Percentiles rank a stretch among this genome's conserved stretches.
phyloP scores from a whole-genome alignment of 2,329 filamentous ascomycete species.

The Aulographum hederae region DNA sequence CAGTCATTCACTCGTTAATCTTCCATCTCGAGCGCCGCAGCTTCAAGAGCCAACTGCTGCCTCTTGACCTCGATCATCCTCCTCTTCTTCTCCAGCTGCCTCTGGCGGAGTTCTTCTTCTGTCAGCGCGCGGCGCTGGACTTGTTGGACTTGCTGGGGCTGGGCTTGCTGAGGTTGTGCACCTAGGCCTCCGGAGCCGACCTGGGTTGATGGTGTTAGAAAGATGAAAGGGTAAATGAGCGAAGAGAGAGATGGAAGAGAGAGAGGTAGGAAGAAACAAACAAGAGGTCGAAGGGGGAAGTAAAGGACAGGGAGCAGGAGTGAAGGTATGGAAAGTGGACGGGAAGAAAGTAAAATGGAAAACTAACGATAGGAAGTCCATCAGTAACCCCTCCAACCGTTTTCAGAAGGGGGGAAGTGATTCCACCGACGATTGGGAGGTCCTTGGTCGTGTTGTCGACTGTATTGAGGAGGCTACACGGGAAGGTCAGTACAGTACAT shows the following conservation, averaged over 20 bases:
- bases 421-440: conserved; percentile 7
- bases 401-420: conserved; percentile 7
- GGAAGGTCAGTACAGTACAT: too few relatives aligned
- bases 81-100: conserved; percentile 7
- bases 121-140: conserved; percentile 1
- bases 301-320: too few relatives aligned
- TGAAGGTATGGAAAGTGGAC: background rate
- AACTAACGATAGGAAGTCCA: conserved; percentile 7
- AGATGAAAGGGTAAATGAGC: too few relatives aligned
- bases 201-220: too few relatives aligned
- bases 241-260: too few relatives aligned
- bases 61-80: conserved; percentile 5
- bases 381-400: conserved; percentile 7
- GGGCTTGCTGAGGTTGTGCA: conserved; percentile 1
- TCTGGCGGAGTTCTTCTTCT: conserved; percentile 4
- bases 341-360: background rate
- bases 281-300: too few relatives aligned
- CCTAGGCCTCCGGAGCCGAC: conserved; percentile 6
- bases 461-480: conserved; percentile 6
- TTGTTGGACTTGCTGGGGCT: background rate
- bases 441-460: conserved; percentile 8
- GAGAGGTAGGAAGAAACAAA: too few relatives aligned
- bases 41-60: conserved; percentile 6
- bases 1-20: too few relatives aligned
- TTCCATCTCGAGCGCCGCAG: conserved; percentile 5